Conservation (phyloP, 2,329 filamentous ascomycete genomes). For the Leptosphaerulina australis region DNA sequence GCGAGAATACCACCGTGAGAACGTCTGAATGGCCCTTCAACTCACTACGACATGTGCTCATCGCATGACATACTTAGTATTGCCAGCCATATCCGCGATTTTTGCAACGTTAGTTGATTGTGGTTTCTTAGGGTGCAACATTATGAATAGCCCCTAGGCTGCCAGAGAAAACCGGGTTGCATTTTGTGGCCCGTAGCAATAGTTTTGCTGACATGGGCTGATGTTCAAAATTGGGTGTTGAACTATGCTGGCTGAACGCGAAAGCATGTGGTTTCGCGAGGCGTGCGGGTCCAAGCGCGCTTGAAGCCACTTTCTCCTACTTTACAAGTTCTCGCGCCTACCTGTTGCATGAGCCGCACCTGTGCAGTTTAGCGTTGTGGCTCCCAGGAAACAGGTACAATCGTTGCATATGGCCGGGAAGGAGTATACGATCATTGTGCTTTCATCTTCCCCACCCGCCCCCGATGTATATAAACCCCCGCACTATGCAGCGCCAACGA, state of each 20-base stretch:
- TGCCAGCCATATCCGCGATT: too few relatives aligned
- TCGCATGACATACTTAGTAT: too few relatives aligned
- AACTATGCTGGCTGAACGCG: slow-evolving; percentile 17
- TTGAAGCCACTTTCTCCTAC: neutral
- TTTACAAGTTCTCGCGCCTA: slow-evolving; percentile 8
- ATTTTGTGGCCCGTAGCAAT: too few relatives aligned
- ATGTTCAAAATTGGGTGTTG: too few relatives aligned
- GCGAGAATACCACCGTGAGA: too few relatives aligned
- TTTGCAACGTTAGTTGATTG: too few relatives aligned
- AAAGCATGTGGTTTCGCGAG: slow-evolving; percentile 17
- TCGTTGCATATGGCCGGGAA: slow-evolving; percentile 33
- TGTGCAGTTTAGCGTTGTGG: slow-evolving; percentile 16
- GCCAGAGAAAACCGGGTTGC: too few relatives aligned
- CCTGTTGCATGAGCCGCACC: slow-evolving; percentile 6
- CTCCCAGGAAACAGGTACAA: slow-evolving; percentile 14
- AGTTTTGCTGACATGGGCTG: too few relatives aligned
- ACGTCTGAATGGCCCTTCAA: too few relatives aligned
- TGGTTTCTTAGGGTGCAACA: too few relatives aligned
- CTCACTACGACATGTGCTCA: too few relatives aligned
- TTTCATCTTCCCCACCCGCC: slow-evolving; percentile 44
- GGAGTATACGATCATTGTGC: slow-evolving; percentile 33
- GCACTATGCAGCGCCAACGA: slow-evolving; percentile 22
- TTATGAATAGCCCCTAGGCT: too few relatives aligned
- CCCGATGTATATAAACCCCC: slow-evolving; percentile 24
- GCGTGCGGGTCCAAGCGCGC: slow-evolving; percentile 6